These are phyloP conservation scores for Alternaria infectoria DNA, from an alignment of 2,329 filamentous ascomycete species.

Conservation along the genomic window DNA sequence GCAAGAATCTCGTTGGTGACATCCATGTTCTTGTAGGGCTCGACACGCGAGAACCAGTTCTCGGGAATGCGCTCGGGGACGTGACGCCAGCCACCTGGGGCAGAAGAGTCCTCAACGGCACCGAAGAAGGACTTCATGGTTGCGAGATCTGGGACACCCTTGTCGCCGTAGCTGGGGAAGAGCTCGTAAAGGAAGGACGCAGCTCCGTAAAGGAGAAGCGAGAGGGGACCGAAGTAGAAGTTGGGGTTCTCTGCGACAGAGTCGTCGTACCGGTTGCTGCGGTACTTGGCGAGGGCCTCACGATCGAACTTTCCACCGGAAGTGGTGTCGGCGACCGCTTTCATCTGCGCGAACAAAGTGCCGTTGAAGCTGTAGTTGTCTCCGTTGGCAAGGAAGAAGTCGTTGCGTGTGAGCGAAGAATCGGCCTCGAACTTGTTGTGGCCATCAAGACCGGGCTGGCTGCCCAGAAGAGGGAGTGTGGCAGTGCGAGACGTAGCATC, in stretches of 20 bases:
- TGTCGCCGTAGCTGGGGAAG: constrained; percentile 42
- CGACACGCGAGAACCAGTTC: constrained; percentile 48
- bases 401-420: constrained; percentile 51
- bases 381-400: constrained; percentile 47
- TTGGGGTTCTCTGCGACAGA: constrained; percentile 45
- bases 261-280: constrained; percentile 50
- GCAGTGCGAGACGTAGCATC: constrained; percentile 54
- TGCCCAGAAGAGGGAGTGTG: constrained; percentile 34
- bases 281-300: constrained; percentile 48
- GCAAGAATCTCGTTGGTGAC: constrained; percentile 50
- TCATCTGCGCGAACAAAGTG: constrained; percentile 51
- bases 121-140: constrained; percentile 48
- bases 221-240: constrained; percentile 53
- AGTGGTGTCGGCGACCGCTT: constrained; percentile 32
- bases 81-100: constrained; percentile 46
- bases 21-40: constrained; percentile 45
- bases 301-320: constrained; percentile 47
- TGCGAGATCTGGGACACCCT: constrained; percentile 24
- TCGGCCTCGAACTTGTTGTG: constrained; percentile 55
- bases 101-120: constrained; percentile 45
- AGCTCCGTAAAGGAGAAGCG: constrained; percentile 51
- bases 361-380: constrained; percentile 52
- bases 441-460: constrained; percentile 51
- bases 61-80: constrained; percentile 50
- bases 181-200: constrained; percentile 54